Percentiles rank a stretch among this genome's conserved stretches.
phyloP scores from a whole-genome alignment of 2,329 filamentous ascomycete species.

The Fusarium sp. region DNA sequence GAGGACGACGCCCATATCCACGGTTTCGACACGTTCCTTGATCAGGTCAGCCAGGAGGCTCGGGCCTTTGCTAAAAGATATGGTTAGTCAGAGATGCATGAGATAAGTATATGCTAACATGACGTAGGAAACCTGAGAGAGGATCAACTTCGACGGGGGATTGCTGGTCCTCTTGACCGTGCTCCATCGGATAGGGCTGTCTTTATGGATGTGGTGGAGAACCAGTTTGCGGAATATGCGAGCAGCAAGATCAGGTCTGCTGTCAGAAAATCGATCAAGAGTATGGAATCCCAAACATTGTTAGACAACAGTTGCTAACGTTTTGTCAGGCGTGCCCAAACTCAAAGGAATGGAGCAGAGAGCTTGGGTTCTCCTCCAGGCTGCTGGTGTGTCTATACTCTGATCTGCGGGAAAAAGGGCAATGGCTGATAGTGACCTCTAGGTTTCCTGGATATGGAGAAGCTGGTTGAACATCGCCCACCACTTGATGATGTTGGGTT shows the following conservation, averaged over 20 bases:
- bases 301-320: not conserved
- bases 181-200: not conserved
- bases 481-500: constrained; percentile 27
- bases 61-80: constrained; percentile 37
- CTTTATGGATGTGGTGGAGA: constrained; percentile 16
- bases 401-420: too few species aligned
- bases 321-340: constrained; percentile 5
- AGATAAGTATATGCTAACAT: not conserved
- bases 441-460: constrained; percentile 40
- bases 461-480: constrained; percentile 36
- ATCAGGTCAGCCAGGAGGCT: constrained; percentile 36
- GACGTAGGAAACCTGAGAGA: constrained; percentile 25
- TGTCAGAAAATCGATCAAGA: constrained; percentile 27
- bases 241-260: constrained; percentile 26
- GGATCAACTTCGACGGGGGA: not conserved
- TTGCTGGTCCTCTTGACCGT: not conserved
- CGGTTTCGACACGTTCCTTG: constrained; percentile 38
- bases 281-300: not conserved
- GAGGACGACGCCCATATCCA: constrained; percentile 32
- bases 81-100: constrained; percentile 3
- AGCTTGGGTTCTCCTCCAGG: constrained; percentile 34
- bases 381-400: constrained; percentile 14
- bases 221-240: constrained; percentile 24
- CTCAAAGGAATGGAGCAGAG: constrained; percentile 28
- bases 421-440: not conserved